These are phyloP conservation scores for Sherardia arvensis DNA, from an alignment of 257 asterid species.

Conservation along the genomic window DNA sequence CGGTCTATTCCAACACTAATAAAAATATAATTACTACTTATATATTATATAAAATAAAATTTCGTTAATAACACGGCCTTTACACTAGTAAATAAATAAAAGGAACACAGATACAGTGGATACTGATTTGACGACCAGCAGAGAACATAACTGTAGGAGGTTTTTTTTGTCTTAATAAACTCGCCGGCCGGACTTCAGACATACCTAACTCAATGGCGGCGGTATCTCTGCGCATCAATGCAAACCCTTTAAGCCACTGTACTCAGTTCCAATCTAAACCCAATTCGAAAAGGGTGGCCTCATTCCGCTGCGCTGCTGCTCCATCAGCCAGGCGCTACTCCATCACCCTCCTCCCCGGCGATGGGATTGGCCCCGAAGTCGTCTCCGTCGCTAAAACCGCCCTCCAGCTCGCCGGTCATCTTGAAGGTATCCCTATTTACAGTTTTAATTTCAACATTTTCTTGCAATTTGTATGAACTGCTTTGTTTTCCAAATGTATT, in stretches of 20 bases:
- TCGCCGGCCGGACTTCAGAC: neutral
- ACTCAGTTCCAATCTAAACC: conserved; percentile 23
- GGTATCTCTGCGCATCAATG: conserved; percentile 44
- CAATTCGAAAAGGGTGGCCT: conserved; percentile 26
- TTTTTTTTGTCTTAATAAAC: no score
- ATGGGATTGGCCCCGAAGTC: conserved; percentile 97
- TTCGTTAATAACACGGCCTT: no score
- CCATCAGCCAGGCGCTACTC: conserved; percentile 47
- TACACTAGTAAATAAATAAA: no score
- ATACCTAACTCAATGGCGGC: conserved; percentile 23
- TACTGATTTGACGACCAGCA: no score
- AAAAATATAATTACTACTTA: no score
- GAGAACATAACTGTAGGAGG: no score
- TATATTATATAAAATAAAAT: no score
- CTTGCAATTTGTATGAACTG: no score
- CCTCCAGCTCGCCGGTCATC: conserved; percentile 49
- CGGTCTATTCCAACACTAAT: no score
- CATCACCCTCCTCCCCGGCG: conserved; percentile 88
- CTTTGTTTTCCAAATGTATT: no score
- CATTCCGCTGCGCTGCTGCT: conserved; percentile 54
- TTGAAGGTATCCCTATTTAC: conserved; percentile 68
- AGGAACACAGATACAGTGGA: no score
- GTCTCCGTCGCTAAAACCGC: conserved; percentile 66
- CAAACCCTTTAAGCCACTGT: conserved; percentile 22
- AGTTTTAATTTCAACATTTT: no score